A percentile compares a stretch with the other conserved stretches of the same genome.
phyloP scores from a whole-genome alignment of 1,139 yeast genomes.

The Neolecta irregularis region DNA sequence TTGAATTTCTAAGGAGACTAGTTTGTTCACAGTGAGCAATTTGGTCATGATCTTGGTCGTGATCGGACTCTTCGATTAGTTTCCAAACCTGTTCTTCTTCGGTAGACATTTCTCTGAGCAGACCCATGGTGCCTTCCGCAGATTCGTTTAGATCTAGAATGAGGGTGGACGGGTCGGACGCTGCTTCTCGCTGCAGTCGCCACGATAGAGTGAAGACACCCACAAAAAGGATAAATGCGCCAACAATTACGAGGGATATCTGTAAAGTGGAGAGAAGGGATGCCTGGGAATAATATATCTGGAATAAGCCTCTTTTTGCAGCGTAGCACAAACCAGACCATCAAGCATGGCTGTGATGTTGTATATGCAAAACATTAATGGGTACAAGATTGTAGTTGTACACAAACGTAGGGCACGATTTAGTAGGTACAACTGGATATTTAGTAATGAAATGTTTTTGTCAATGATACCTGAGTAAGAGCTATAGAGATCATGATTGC shows the following conservation, averaged over 20 bases:
- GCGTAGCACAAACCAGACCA: too few species aligned
- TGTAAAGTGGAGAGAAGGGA: constrained; percentile 27
- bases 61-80: too few species aligned
- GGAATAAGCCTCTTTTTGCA: too few species aligned
- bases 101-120: too few species aligned
- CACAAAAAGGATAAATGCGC: constrained; percentile 34
- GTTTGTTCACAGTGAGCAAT: too few species aligned
- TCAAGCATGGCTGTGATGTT: constrained; percentile 60
- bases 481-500: constrained; percentile 48
- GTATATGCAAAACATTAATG: constrained; percentile 72
- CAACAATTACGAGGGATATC: constrained; percentile 34
- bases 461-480: too few species aligned
- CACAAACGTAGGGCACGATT: constrained; percentile 59
- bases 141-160: too few species aligned
- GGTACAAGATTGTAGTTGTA: constrained; percentile 68
- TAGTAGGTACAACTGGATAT: constrained; percentile 57
- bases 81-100: too few species aligned
- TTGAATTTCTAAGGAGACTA: too few species aligned
- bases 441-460: too few species aligned
- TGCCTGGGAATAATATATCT: constrained; percentile 44
- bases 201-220: constrained; percentile 44
- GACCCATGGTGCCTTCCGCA: too few species aligned
- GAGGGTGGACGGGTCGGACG: constrained; percentile 9
- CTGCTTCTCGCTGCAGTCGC: constrained; percentile 21
- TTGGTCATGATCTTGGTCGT: too few species aligned